phyloP scores from a whole-genome alignment of 768 basidiomycete genomes.

The Lactifluus echinatus region DNA sequence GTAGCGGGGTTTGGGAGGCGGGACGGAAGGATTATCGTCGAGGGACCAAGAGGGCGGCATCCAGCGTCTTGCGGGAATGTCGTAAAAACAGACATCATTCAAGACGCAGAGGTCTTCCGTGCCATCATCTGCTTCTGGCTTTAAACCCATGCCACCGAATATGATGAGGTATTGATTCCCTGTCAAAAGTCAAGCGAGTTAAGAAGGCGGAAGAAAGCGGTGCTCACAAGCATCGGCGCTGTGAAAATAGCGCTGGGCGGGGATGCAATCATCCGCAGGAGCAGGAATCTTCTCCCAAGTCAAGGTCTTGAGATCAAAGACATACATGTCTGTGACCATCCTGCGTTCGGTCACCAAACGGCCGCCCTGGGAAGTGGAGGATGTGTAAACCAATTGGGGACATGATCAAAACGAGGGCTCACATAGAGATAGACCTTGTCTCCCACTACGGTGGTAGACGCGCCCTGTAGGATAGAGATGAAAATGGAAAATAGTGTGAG shows the following conservation, averaged over 20 bases:
- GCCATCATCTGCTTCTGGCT: constrained; percentile 50
- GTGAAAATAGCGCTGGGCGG: constrained; percentile 90
- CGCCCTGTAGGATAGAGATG: constrained; percentile 44
- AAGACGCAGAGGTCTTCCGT: constrained; percentile 85
- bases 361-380: constrained; percentile 53
- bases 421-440: constrained; percentile 88
- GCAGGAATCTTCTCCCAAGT: constrained; percentile 66
- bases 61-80: constrained; percentile 67
- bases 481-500: neutral
- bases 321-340: constrained; percentile 87
- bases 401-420: constrained; percentile 24
- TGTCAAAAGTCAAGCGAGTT: constrained; percentile 24
- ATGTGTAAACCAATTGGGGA: neutral
- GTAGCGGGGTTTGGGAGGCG: constrained; percentile 79
- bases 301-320: constrained; percentile 77
- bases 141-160: constrained; percentile 92
- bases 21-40: constrained; percentile 34
- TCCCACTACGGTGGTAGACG: constrained; percentile 84
- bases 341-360: constrained; percentile 76
- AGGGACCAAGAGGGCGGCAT: constrained; percentile 39
- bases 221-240: constrained; percentile 74
- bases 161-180: constrained; percentile 88
- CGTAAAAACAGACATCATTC: constrained; percentile 86
- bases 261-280: constrained; percentile 57
- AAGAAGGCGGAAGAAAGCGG: neutral